These are phyloP conservation scores for Penstemon eatonii DNA, from an alignment of 257 asterid genomes.

Conservation along the genomic window DNA sequence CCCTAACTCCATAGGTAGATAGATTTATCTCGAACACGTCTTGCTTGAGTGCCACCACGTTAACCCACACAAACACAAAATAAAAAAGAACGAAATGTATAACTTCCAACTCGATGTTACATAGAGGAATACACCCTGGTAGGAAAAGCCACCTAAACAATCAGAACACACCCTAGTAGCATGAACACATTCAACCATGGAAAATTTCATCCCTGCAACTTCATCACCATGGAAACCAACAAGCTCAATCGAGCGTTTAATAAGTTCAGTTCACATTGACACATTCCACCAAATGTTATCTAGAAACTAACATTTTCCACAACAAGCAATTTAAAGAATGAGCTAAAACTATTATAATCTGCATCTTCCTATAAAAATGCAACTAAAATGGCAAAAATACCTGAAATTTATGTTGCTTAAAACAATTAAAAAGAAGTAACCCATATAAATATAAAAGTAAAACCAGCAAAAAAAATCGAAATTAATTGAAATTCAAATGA, in stretches of 20 bases:
- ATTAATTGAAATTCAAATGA: too few relatives aligned
- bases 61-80: neutral
- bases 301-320: neutral
- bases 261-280: neutral
- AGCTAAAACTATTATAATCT: neutral
- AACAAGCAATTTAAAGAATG: neutral
- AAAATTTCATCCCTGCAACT: neutral
- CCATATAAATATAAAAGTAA: too few relatives aligned
- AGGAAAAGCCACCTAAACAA: constrained; percentile 3
- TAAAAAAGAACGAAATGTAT: constrained; percentile 8
- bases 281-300: neutral
- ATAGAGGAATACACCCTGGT: too few relatives aligned
- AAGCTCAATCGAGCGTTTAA: neutral
- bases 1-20: neutral
- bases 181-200: neutral
- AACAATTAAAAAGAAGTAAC: too few relatives aligned
- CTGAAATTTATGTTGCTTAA: too few relatives aligned
- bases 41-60: neutral
- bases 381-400: too few relatives aligned
- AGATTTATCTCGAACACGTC: neutral
- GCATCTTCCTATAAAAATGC: constrained; percentile 5
- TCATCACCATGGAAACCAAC: neutral
- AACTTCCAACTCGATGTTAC: neutral
- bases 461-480: neutral
- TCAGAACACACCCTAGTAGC: neutral